Conservation (phyloP, 148 eudicot species). For the Rhododendron kiyosumense region DNA sequence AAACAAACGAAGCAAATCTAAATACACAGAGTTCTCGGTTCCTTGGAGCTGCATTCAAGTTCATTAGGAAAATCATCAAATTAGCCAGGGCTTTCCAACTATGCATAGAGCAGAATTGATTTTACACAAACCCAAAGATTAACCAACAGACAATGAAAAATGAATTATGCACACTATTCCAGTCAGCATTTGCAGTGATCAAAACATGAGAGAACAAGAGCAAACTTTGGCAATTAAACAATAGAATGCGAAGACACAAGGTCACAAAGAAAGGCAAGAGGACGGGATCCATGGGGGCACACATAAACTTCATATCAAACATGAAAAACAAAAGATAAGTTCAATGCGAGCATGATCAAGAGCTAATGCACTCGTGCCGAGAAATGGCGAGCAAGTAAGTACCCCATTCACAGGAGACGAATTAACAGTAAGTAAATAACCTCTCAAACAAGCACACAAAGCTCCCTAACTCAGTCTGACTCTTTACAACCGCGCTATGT, state of each 20-base stretch:
- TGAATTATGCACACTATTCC: neutral
- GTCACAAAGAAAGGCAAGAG: neutral
- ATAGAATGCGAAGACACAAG: neutral
- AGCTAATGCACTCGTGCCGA: neutral
- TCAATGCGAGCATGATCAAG: neutral
- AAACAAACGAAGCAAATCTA: slow-evolving; percentile 83
- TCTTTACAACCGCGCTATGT: too few species aligned
- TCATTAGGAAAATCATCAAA: slow-evolving; percentile 5
- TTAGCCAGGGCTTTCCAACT: neutral
- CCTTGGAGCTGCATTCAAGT: slow-evolving; percentile 74
- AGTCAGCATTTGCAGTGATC: neutral
- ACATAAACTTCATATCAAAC: neutral
- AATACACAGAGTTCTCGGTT: slow-evolving; percentile 56
- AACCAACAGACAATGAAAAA: neutral
- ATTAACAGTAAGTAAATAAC: neutral
- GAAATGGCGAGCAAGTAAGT: neutral
- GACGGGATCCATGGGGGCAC: neutral
- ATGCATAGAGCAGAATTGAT: neutral
- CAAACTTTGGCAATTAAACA: neutral
- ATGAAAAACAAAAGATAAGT: neutral
- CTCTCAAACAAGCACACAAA: neutral
- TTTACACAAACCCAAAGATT: neutral
- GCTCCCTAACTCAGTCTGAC: neutral
- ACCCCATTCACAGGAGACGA: neutral
- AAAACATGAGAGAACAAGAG: neutral